phyloP scores from a whole-genome alignment of 208 protist genomes.

The Crithidia expoeki region DNA sequence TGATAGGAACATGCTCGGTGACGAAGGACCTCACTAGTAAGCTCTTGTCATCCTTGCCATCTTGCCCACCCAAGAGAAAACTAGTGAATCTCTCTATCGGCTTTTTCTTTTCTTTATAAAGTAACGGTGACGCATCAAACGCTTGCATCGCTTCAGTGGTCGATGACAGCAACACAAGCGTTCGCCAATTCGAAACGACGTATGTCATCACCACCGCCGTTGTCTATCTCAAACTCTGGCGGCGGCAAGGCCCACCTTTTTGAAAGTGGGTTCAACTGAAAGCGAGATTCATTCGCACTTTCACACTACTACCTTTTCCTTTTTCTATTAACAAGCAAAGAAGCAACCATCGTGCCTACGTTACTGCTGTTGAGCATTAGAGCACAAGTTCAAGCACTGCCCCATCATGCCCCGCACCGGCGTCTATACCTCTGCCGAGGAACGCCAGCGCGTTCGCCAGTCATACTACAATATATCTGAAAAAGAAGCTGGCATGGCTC shows the following conservation, averaged over 20 bases:
- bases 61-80: too few species aligned
- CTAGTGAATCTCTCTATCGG: too few species aligned
- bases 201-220: neutral
- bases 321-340: neutral
- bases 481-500: conserved; percentile 52
- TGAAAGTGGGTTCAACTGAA: too few species aligned
- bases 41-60: too few species aligned
- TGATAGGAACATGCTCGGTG: too few species aligned
- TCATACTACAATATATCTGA: conserved; percentile 49
- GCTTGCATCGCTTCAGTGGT: neutral
- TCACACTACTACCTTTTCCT: neutral
- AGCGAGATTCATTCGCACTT: neutral
- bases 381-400: too few species aligned
- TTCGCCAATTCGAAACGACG: neutral
- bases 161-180: neutral
- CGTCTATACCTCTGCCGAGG: conserved; percentile 34
- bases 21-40: too few species aligned
- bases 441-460: conserved; percentile 43
- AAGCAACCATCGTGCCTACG: neutral
- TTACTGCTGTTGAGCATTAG: too few species aligned
- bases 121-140: too few species aligned
- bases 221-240: too few species aligned
- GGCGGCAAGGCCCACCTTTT: too few species aligned
- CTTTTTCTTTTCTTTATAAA: too few species aligned
- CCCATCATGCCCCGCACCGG: conserved; percentile 10